phyloP scores from a whole-genome alignment of 1,284 basidiomycete genomes.

The Agroathelia rolfsii region DNA sequence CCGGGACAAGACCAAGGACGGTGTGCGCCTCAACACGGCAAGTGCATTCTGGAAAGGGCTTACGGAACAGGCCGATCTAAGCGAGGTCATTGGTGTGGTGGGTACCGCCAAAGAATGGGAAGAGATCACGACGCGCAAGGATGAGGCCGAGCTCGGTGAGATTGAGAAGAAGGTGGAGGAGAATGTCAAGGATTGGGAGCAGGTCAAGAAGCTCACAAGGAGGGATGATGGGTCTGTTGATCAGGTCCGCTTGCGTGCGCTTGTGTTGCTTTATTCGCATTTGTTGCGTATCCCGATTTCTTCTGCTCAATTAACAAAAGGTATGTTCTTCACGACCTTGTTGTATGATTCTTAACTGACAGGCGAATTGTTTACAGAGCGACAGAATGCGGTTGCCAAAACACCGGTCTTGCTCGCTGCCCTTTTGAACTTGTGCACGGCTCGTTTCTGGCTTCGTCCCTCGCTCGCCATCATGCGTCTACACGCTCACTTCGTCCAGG shows the following conservation, averaged over 20 bases:
- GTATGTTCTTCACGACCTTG: constrained; percentile 28
- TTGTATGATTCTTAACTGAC: constrained; percentile 3
- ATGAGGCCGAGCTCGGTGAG: constrained; percentile 38
- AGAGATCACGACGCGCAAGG: constrained; percentile 18
- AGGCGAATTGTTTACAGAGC: constrained; percentile 34
- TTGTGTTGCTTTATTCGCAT: constrained; percentile 81
- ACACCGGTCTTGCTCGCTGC: constrained; percentile 73
- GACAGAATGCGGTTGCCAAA: constrained; percentile 58
- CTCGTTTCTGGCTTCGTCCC: constrained; percentile 88
- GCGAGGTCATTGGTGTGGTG: constrained; percentile 69
- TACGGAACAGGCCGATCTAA: constrained; percentile 70
- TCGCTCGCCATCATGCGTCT: constrained; percentile 76
- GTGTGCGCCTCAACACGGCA: constrained; percentile 77
- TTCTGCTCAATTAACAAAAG: constrained; percentile 47
- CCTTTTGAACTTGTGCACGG: constrained; percentile 73
- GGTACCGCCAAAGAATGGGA: constrained; percentile 70
- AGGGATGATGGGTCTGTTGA: constrained; percentile 22
- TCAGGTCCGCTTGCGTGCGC: constrained; percentile 37
- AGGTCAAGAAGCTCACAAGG: constrained; percentile 30
- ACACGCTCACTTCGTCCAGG: constrained; percentile 81
- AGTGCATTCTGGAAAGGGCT: constrained; percentile 85
- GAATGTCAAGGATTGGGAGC: constrained; percentile 42
- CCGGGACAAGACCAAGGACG: constrained; percentile 87
- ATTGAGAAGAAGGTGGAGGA: constrained; percentile 50
- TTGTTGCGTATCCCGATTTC: constrained; percentile 66